Base-by-base conservation (phyloP, 495 filamentous ascomycete genomes). In the Tetracladium setigerum region DNA sequence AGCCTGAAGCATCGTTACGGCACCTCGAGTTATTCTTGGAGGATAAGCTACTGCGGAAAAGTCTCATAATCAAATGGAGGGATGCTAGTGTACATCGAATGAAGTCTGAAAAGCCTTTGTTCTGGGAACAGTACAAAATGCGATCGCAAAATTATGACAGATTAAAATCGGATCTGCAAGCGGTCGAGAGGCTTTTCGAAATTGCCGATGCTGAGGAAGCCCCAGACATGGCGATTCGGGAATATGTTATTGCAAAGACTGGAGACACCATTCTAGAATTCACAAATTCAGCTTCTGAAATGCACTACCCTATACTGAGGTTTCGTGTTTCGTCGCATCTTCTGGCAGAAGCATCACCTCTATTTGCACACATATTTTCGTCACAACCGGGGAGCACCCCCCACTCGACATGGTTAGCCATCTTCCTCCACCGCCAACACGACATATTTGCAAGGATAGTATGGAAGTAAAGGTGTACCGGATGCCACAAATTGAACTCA, bases 201-300 rank as follows among this genome's bases (percentile, higher is more conserved):
- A 24, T 33, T 5, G 41, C 47, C 12, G 44, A 47, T 14, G 16
- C 41, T 15, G 42, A 15, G 4, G 27, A 32, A 11, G 22, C 44
- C 13, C 30, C 36, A 16, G 43, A 48, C 35, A 42, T 44, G 44
- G 35, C 37, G 1, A 47, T 50, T 42, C 51, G 44, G 4, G 55
- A 58, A 36, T 46, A 37, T 39, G 49, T 52, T 9, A 53, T 59
- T 40, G 45, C 44, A 10, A 50, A 38, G 19, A 39, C 52, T 24
- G 66, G 66, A 4, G 64, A 69, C 30, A 57, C 57, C 0, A 61
- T 69, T 12, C 47, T 69, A 4, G 66, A 69, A 46, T 69, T 67
- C 42, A 53, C 58, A 27, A 67, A 69, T 47, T 30, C 44, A 0
- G 53, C 41, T 9, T 47, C 49, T 35, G 46, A 57, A 19, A 41